phyloP scores from a whole-genome alignment of 768 basidiomycete genomes.

The Termitomyces sp. region DNA sequence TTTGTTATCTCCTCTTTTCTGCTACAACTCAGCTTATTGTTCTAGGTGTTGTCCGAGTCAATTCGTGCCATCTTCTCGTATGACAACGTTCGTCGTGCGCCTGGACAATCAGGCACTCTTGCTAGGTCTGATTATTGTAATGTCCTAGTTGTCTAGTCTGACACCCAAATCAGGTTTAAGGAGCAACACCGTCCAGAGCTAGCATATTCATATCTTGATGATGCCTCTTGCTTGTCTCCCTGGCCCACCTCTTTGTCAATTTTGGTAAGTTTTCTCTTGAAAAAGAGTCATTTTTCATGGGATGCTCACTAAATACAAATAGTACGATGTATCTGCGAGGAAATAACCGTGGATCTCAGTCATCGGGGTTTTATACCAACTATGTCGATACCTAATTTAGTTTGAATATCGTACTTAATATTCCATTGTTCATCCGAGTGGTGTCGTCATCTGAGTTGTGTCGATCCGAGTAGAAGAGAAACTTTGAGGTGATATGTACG shows the following conservation, averaged over 20 bases:
- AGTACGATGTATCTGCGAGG: background rate
- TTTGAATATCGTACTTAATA: background rate
- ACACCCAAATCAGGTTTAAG: conserved; percentile 34
- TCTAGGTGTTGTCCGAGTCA: conserved; percentile 55
- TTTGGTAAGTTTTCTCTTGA: conserved; percentile 32
- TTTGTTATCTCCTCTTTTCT: conserved; percentile 15
- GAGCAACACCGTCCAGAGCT: conserved; percentile 42
- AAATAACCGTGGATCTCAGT: background rate
- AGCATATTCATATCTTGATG: conserved; percentile 51
- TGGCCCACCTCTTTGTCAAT: conserved; percentile 69
- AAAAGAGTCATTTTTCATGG: no score
- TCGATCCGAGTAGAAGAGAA: background rate
- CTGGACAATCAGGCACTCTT: conserved; percentile 61
- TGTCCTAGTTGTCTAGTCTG: background rate
- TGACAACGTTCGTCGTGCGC: conserved; percentile 57
- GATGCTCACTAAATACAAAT: background rate
- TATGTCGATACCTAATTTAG: background rate
- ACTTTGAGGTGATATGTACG: background rate
- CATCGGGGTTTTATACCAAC: background rate
- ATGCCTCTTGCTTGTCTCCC: conserved; percentile 41
- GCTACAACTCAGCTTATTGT: conserved; percentile 19
- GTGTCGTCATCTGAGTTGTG: no score
- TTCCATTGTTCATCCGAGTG: background rate
- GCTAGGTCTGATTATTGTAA: conserved; percentile 31
- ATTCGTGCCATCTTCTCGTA: conserved; percentile 61